phyloP scores from a whole-genome alignment of 202 grass and related monocot species.

The Zizania palustris region DNA sequence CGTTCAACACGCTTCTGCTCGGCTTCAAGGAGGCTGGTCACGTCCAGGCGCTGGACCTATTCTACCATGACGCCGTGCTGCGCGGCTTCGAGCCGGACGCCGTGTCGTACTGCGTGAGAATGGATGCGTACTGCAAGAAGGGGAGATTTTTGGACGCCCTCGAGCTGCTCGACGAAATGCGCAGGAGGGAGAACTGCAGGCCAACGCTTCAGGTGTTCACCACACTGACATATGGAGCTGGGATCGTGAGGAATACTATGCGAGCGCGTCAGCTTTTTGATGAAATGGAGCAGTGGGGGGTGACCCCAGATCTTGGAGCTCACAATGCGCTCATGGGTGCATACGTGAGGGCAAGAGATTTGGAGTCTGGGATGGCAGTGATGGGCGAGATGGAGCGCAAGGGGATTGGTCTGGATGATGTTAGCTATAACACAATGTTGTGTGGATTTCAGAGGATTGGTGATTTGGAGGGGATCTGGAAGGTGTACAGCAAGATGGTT shows the following conservation, averaged over 20 bases:
- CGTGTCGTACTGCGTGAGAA: slow-evolving; percentile 73
- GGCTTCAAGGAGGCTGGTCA: slow-evolving; percentile 86
- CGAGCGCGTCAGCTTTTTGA: slow-evolving; percentile 63
- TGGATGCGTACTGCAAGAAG: slow-evolving; percentile 80
- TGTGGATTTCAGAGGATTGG: slow-evolving; percentile 72
- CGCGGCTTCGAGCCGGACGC: slow-evolving; percentile 71
- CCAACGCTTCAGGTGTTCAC: slow-evolving; percentile 68
- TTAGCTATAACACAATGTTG: slow-evolving; percentile 79
- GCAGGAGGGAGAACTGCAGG: slow-evolving; percentile 46
- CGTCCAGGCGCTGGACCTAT: slow-evolving; percentile 64
- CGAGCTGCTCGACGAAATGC: slow-evolving; percentile 71
- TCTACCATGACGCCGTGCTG: slow-evolving; percentile 76
- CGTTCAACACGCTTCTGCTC: slow-evolving; percentile 77
- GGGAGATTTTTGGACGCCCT: slow-evolving; percentile 61
- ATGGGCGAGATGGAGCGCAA: slow-evolving; percentile 71
- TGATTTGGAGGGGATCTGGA: slow-evolving; percentile 76
- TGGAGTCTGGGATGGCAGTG: slow-evolving; percentile 58
- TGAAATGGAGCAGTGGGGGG: slow-evolving; percentile 64
- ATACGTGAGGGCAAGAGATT: slow-evolving; percentile 62
- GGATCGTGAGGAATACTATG: slow-evolving; percentile 49
- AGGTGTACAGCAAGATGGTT: slow-evolving; percentile 66
- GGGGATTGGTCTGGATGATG: slow-evolving; percentile 60
- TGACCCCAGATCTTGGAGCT: slow-evolving; percentile 61
- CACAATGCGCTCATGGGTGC: slow-evolving; percentile 75
- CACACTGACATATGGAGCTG: slow-evolving; percentile 73